phyloP scores from a whole-genome alignment of 768 basidiomycete species.

The Stropharia rugosoannulata region DNA sequence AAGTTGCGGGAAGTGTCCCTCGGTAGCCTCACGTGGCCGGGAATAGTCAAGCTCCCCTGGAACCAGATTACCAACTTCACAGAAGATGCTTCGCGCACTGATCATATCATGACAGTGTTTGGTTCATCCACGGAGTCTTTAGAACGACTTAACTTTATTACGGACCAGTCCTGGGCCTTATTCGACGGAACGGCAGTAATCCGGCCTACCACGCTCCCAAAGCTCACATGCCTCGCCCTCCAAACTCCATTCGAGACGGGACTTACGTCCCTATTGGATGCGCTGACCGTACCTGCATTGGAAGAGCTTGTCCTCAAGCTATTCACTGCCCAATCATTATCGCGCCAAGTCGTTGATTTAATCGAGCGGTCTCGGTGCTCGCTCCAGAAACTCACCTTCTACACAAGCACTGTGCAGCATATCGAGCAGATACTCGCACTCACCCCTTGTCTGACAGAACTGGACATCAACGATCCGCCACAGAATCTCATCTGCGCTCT shows the following conservation, averaged over 20 bases:
- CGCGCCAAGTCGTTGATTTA: not conserved
- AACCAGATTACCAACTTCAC: conserved; percentile 12
- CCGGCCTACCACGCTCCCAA: conserved; percentile 2
- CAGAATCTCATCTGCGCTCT: conserved; percentile 3
- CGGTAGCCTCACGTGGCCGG: conserved; percentile 1
- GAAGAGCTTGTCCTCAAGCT: conserved; percentile 3
- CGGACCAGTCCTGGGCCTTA: conserved; percentile 7
- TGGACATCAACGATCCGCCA: conserved; percentile 11
- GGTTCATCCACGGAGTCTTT: conserved; percentile 3
- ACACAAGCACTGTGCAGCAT: not conserved
- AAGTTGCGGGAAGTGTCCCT: conserved; percentile 12
- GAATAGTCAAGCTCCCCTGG: conserved; percentile 14
- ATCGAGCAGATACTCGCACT: conserved; percentile 4
- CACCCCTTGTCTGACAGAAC: conserved; percentile 3
- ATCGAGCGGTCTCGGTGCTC: conserved; percentile 4
- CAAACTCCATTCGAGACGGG: conserved; percentile 1
- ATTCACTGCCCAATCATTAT: not conserved
- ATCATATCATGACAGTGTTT: conserved; percentile 3
- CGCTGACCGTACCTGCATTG: conserved; percentile 7
- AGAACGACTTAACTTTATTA: conserved; percentile 9
- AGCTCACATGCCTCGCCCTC: conserved; percentile 5
- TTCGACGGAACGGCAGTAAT: conserved; percentile 3
- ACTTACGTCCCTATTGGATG: not conserved
- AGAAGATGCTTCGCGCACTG: conserved; percentile 7
- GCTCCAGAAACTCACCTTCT: conserved; percentile 10